Percentiles rank a stretch among this genome's conserved stretches.
These are phyloP conservation scores for Periglandula ipomoeae DNA, from an alignment of 2,329 filamentous ascomycete species.

Conservation along the genomic window DNA sequence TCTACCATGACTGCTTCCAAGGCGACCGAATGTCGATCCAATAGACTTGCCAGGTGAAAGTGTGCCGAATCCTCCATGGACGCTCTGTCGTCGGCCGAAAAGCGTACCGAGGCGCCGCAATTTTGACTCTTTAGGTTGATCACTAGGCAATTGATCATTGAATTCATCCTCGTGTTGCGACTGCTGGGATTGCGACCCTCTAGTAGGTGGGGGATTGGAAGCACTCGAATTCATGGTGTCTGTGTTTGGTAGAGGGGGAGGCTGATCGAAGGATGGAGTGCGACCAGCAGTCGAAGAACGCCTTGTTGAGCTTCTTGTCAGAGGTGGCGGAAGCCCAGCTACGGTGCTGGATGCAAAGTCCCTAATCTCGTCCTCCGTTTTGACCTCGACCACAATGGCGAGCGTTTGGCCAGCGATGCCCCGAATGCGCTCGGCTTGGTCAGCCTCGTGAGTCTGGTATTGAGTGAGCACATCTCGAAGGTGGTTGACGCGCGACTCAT, in stretches of 20 bases:
- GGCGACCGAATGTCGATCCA: conserved; percentile 47
- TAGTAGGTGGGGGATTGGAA: conserved; percentile 5
- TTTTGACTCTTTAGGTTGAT: conserved; percentile 36
- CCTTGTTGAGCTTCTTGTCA: conserved; percentile 30
- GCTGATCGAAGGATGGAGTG: conserved; percentile 10
- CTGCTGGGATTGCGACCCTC: conserved; percentile 5
- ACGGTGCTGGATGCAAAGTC: conserved; percentile 47
- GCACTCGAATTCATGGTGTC: conserved; percentile 1
- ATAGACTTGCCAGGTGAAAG: conserved; percentile 45
- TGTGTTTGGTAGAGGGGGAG: background rate
- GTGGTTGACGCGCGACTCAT: conserved; percentile 83
- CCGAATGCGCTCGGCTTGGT: conserved; percentile 70
- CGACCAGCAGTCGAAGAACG: conserved; percentile 25
- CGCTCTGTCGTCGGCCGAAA: conserved; percentile 54
- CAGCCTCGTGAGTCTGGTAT: conserved; percentile 84
- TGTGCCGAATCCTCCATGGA: conserved; percentile 52
- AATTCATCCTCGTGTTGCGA: conserved; percentile 6
- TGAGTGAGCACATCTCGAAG: conserved; percentile 87
- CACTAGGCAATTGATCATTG: conserved; percentile 4
- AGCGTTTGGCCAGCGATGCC: conserved; percentile 70
- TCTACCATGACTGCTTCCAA: conserved; percentile 54
- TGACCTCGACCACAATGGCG: conserved; percentile 74
- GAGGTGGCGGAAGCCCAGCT: conserved; percentile 27
- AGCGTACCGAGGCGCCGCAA: conserved; percentile 60
- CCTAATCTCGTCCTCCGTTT: conserved; percentile 79